A percentile compares a stretch with the other conserved stretches of the same genome.
phyloP scores from a whole-genome alignment of 305 asterid species.

The Fraxinus ornus region DNA sequence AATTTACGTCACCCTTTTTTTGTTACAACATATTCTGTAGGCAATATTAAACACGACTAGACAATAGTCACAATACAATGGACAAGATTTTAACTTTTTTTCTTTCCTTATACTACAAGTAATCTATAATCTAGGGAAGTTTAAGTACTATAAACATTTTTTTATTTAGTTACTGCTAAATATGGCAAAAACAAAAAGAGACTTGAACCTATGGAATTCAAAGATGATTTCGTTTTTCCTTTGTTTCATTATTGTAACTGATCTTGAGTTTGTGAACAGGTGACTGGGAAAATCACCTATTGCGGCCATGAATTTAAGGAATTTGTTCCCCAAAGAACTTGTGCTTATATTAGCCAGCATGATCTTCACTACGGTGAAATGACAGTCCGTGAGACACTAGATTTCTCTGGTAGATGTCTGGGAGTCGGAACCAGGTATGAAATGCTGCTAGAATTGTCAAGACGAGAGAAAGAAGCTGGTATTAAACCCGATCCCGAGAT shows the following conservation, averaged over 20 bases:
- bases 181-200: neutral
- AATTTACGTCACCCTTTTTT: neutral
- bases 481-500: conserved; percentile 59
- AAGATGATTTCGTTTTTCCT: neutral
- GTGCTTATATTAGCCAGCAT: conserved; percentile 72
- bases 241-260: neutral
- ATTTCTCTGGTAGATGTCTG: conserved; percentile 55
- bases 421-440: conserved; percentile 60
- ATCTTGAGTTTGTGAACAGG: conserved; percentile 32
- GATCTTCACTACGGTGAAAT: conserved; percentile 59
- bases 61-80: neutral
- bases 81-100: neutral
- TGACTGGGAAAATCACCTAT: conserved; percentile 56
- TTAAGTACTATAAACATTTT: neutral
- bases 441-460: conserved; percentile 49
- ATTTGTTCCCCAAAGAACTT: conserved; percentile 63
- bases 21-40: neutral
- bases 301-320: conserved; percentile 54
- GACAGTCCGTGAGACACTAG: conserved; percentile 57
- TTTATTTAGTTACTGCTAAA: neutral
- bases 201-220: neutral
- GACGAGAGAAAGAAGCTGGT: conserved; percentile 52
- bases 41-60: neutral
- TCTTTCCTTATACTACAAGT: neutral
- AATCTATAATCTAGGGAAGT: neutral